Evolutionary conservation across 202 grass and related monocot genomes (phyloP).

Genomic region (Musa balbisiana): DNA sequence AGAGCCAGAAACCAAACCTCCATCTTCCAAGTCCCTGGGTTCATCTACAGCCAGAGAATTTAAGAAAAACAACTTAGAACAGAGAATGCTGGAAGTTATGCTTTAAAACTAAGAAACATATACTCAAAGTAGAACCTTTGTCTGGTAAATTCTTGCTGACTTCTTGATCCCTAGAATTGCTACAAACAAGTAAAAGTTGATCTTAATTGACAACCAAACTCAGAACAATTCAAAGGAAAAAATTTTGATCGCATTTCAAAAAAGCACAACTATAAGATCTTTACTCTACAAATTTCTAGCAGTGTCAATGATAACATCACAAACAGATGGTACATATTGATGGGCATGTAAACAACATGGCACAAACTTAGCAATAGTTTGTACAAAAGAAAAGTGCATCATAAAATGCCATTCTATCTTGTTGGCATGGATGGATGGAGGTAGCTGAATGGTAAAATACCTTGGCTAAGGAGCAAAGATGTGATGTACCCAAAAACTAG

Average conservation of each 20-base stretch:
- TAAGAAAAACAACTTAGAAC: constrained; percentile 14
- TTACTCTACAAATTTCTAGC: too few relatives aligned
- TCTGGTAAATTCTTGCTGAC: neutral
- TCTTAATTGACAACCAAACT: neutral
- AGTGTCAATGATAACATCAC: too few relatives aligned
- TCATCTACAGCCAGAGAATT: constrained; percentile 29
- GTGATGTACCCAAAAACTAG: too few relatives aligned
- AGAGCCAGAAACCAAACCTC: constrained; percentile 11
- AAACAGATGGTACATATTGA: too few relatives aligned
- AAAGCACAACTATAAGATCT: neutral
- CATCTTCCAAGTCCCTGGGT: constrained; percentile 52
- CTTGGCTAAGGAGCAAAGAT: too few relatives aligned
- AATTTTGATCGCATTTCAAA: neutral
- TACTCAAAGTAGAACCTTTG: neutral
- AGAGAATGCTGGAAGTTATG: neutral
- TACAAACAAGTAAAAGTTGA: neutral
- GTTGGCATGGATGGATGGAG: too few relatives aligned
- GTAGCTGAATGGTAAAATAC: too few relatives aligned
- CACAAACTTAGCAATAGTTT: too few relatives aligned
- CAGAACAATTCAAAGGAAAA: neutral
- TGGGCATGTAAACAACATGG: too few relatives aligned
- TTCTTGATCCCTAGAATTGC: neutral
- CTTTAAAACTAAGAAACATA: neutral
- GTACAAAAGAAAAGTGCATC: too few relatives aligned
- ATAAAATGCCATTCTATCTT: too few relatives aligned